Evolutionary conservation across 768 basidiomycete genomes (phyloP).

Genomic region (Suillus spraguei): DNA sequence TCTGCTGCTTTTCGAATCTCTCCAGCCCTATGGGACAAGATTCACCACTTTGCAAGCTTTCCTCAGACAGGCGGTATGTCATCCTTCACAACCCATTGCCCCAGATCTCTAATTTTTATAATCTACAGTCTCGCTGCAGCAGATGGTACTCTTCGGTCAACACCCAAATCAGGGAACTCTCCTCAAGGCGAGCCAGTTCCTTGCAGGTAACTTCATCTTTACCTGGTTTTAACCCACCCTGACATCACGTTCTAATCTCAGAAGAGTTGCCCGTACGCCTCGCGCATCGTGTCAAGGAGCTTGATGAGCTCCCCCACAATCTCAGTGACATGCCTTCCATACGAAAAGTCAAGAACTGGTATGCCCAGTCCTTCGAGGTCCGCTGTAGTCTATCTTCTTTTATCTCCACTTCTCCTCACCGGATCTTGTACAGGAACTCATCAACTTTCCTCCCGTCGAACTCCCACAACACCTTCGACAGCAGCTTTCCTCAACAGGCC

Average conservation of each 20-base stretch:
- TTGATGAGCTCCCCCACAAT: conserved; percentile 92
- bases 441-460: conserved; percentile 79
- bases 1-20: conserved; percentile 66
- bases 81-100: neutral
- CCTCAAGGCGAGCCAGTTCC: conserved; percentile 88
- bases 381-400: conserved; percentile 34
- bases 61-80: conserved; percentile 87
- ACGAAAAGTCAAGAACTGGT: conserved; percentile 96
- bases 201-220: conserved; percentile 58
- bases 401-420: conserved; percentile 13
- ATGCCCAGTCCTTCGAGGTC: conserved; percentile 98
- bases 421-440: conserved; percentile 67
- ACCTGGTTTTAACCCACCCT: neutral
- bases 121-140: conserved; percentile 83
- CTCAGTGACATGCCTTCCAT: conserved; percentile 91
- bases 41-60: conserved; percentile 89
- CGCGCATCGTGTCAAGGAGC: conserved; percentile 94
- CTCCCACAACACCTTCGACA: conserved; percentile 70
- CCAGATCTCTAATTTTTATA: neutral
- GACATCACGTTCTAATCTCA: conserved; percentile 27
- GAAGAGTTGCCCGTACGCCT: conserved; percentile 96
- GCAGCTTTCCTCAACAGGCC: conserved; percentile 49
- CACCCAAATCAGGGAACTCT: conserved; percentile 94
- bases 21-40: conserved; percentile 82
- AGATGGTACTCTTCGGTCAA: conserved; percentile 98